These are phyloP conservation scores for Naumovozyma dairenensis DNA, from an alignment of 805 yeast species.

Conservation along the genomic window DNA sequence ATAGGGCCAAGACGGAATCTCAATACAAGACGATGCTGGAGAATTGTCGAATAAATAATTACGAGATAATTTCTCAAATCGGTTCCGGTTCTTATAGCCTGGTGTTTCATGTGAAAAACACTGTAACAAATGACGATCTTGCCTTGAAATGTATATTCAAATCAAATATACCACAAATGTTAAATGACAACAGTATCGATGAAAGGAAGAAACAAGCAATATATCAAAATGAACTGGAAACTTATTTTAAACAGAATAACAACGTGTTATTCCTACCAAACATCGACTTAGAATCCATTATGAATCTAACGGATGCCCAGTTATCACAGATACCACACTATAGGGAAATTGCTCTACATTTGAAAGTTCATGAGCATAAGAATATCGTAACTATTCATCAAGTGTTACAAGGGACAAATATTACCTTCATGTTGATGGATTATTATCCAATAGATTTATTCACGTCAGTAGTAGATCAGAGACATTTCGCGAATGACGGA, in stretches of 20 bases:
- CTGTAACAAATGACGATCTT: constrained; percentile 37
- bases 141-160: constrained; percentile 70
- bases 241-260: constrained; percentile 19
- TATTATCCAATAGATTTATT: constrained; percentile 83
- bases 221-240: constrained; percentile 18
- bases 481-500: constrained; percentile 47
- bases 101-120: constrained; percentile 61
- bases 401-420: constrained; percentile 52
- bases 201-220: constrained; percentile 16
- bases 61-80: constrained; percentile 15
- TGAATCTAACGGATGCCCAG: constrained; percentile 28
- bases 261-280: constrained; percentile 23
- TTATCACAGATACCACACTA: constrained; percentile 31
- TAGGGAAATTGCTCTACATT: constrained; percentile 65
- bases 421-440: constrained; percentile 71
- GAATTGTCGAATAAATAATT: constrained; percentile 23
- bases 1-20: too few relatives aligned
- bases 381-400: constrained; percentile 68
- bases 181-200: constrained; percentile 12
- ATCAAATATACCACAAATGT: constrained; percentile 11
- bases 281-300: constrained; percentile 23
- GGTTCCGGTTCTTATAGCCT: constrained; percentile 86
- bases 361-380: constrained; percentile 67
- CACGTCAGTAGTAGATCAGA: constrained; percentile 67
- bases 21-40: constrained; percentile 13